phyloP scores from a whole-genome alignment of 176 grass and related monocot genomes.

The Hyparrhenia diplandra region DNA sequence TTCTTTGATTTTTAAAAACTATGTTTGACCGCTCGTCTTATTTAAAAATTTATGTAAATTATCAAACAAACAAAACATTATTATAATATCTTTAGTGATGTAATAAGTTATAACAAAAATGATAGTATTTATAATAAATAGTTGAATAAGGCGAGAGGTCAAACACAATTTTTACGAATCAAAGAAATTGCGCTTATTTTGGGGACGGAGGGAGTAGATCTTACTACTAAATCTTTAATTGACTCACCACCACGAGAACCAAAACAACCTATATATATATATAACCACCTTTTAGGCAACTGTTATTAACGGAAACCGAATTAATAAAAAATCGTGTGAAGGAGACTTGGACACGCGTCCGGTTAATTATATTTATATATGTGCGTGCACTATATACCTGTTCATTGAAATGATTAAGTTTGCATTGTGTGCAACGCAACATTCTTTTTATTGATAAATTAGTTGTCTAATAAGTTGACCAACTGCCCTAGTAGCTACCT shows the following conservation, averaged over 20 bases:
- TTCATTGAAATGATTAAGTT: neutral
- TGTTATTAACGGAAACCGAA: neutral
- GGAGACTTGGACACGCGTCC: neutral
- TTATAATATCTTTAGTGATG: too few relatives aligned
- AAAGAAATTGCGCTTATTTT: too few relatives aligned
- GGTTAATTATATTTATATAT: neutral
- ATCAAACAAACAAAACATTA: too few relatives aligned
- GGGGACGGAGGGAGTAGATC: too few relatives aligned
- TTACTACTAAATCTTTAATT: neutral
- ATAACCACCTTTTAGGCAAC: neutral
- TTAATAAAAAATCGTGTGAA: neutral
- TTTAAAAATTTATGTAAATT: too few relatives aligned
- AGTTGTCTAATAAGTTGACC: conserved; percentile 26
- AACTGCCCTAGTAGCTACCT: conserved; percentile 24
- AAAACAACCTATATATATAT: conserved; percentile 11
- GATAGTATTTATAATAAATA: too few relatives aligned
- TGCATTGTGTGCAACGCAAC: conserved; percentile 18
- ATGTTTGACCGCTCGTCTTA: too few relatives aligned
- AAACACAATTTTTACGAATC: too few relatives aligned
- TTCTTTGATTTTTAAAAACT: too few relatives aligned
- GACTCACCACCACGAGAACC: neutral
- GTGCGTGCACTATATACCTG: neutral
- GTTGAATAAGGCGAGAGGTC: too few relatives aligned
- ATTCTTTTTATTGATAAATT: neutral
- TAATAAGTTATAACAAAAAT: too few relatives aligned